Conservation (phyloP, 2,329 filamentous ascomycete species). For the Hymenotorrendiella dingleyae region DNA sequence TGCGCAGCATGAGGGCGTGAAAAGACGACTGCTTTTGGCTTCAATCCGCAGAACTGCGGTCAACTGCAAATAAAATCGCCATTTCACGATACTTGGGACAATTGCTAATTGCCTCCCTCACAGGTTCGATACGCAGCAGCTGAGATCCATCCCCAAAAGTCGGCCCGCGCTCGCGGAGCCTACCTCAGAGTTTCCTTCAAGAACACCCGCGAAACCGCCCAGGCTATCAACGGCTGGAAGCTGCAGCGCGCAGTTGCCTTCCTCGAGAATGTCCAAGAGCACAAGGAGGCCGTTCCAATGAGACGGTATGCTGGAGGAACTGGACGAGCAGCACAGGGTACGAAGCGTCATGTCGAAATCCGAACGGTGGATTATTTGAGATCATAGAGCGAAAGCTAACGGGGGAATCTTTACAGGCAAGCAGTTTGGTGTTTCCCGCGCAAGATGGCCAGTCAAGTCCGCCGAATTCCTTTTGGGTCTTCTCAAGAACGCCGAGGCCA, state of each 20-base stretch:
- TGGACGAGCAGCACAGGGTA: slow-evolving; percentile 96
- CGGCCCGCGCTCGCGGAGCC: slow-evolving; percentile 94
- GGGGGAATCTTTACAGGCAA: slow-evolving; percentile 62
- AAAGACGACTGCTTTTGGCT: too few relatives aligned
- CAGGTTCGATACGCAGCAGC: slow-evolving; percentile 95
- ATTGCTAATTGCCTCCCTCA: too few relatives aligned
- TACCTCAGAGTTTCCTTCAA: slow-evolving; percentile 99
- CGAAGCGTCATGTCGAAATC: too few relatives aligned
- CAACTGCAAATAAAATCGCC: too few relatives aligned
- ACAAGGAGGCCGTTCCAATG: slow-evolving; percentile 98
- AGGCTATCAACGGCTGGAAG: slow-evolving; percentile 99
- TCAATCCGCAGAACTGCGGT: too few relatives aligned
- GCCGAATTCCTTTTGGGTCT: slow-evolving; percentile 96
- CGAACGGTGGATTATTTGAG: too few relatives aligned
- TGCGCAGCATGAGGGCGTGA: too few relatives aligned
- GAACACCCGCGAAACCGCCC: slow-evolving; percentile 99
- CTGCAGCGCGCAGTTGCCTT: slow-evolving; percentile 88
- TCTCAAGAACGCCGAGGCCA: slow-evolving; percentile 95
- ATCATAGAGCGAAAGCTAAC: slow-evolving; percentile 22
- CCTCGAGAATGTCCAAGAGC: slow-evolving; percentile 96
- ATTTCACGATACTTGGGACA: neutral
- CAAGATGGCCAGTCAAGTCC: slow-evolving; percentile 98
- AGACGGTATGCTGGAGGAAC: slow-evolving; percentile 94
- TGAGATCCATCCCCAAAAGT: slow-evolving; percentile 82
- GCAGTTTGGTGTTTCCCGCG: slow-evolving; percentile 95